Conservation (phyloP, 2,329 filamentous ascomycete genomes). For the Leptographium procerum region DNA sequence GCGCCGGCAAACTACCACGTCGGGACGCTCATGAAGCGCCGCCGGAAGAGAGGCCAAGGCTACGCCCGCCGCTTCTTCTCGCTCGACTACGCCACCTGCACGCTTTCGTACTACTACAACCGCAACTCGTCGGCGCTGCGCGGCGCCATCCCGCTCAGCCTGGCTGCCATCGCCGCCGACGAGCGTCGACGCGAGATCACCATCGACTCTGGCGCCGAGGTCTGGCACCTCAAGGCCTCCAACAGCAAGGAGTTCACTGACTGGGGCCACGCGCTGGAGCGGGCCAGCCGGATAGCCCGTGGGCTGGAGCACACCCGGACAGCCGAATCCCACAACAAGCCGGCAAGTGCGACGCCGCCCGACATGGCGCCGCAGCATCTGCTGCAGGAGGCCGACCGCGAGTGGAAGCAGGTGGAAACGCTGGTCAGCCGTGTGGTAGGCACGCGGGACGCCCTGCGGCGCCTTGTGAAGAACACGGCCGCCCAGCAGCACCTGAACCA, state of each 20-base stretch:
- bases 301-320: conserved; percentile 29
- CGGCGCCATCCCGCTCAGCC: conserved; percentile 80
- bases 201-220: conserved; percentile 91
- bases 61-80: conserved; percentile 93
- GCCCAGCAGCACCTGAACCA: conserved; percentile 37
- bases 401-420: conserved; percentile 80
- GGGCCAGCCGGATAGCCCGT: conserved; percentile 57
- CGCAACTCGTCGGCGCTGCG: conserved; percentile 84
- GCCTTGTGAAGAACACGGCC: conserved; percentile 76
- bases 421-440: conserved; percentile 79
- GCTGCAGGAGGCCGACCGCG: conserved; percentile 49
- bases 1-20: conserved; percentile 56
- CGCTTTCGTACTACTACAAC: conserved; percentile 92
- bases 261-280: conserved; percentile 80
- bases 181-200: conserved; percentile 83
- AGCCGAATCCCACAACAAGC: background rate
- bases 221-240: conserved; percentile 84
- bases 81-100: conserved; percentile 86
- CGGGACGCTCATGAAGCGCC: conserved; percentile 76
- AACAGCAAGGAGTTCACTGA: conserved; percentile 76
- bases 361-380: background rate
- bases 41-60: conserved; percentile 86
- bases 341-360: background rate
- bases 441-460: conserved; percentile 76
- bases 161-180: conserved; percentile 85